Conservation (phyloP, 208 protist species). For the Crithidia expoeki region DNA sequence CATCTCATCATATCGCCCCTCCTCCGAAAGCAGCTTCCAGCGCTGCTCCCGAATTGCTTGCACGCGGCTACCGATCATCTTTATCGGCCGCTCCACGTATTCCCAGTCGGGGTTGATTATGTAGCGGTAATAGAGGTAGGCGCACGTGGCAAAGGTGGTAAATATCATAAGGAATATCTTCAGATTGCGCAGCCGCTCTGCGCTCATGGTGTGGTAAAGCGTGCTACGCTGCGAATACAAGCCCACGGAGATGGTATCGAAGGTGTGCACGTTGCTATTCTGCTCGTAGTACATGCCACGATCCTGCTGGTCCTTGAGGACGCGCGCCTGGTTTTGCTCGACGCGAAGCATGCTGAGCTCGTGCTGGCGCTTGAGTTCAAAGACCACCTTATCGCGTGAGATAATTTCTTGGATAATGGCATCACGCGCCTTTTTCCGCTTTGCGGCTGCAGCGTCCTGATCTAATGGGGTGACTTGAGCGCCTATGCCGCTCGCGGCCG, state of each 20-base stretch:
- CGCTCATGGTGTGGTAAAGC: conserved; percentile 87
- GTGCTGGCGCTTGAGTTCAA: conserved; percentile 89
- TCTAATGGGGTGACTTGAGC: background rate
- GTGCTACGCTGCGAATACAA: conserved; percentile 88
- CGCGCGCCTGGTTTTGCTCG: conserved; percentile 81
- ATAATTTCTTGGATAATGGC: conserved; percentile 77
- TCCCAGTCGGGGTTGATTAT: conserved; percentile 87
- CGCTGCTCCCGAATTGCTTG: conserved; percentile 63
- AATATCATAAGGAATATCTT: conserved; percentile 80
- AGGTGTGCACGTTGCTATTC: conserved; percentile 90
- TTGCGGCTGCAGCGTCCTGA: conserved; percentile 8
- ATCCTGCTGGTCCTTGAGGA: conserved; percentile 88
- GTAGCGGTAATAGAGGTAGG: conserved; percentile 88
- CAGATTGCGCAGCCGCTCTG: conserved; percentile 83
- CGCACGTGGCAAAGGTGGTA: conserved; percentile 61
- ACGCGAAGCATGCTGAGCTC: conserved; percentile 91
- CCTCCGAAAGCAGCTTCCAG: conserved; percentile 46
- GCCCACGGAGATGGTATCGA: conserved; percentile 86
- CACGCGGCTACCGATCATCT: conserved; percentile 73
- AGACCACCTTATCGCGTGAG: conserved; percentile 86
- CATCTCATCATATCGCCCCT: conserved; percentile 39
- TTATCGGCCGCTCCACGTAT: conserved; percentile 80
- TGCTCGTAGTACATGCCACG: conserved; percentile 92
- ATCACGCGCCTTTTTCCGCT: conserved; percentile 44
- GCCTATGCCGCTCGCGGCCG: background rate